Conservation (phyloP, 2,329 filamentous ascomycete species). For the Paecilomyces formosus region DNA sequence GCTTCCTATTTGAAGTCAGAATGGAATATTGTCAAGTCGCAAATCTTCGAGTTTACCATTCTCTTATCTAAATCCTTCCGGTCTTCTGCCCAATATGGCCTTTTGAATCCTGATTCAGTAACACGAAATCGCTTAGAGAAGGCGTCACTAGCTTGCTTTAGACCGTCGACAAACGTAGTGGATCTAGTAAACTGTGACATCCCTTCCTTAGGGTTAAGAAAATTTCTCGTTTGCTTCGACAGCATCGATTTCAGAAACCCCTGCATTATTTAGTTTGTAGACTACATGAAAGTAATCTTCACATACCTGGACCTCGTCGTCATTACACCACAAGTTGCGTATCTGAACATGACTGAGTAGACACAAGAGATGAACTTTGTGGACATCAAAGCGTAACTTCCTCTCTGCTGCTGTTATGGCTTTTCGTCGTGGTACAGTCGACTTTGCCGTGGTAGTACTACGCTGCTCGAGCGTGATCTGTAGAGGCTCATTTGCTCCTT, state of each 20-base stretch:
- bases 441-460: constrained; percentile 15
- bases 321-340: constrained; percentile 87
- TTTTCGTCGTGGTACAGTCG: constrained; percentile 35
- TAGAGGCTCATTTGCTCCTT: constrained; percentile 17
- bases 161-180: constrained; percentile 68
- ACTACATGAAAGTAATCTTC: not conserved
- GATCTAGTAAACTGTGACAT: constrained; percentile 69
- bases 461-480: constrained; percentile 32
- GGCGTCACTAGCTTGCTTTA: constrained; percentile 59
- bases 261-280: constrained; percentile 8
- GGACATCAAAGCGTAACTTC: constrained; percentile 62
- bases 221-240: constrained; percentile 55
- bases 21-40: constrained; percentile 6
- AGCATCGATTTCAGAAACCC: constrained; percentile 56
- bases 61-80: constrained; percentile 54
- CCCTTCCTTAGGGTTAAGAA: constrained; percentile 60
- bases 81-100: constrained; percentile 68
- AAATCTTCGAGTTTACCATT: constrained; percentile 16
- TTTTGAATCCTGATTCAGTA: constrained; percentile 61
- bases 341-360: constrained; percentile 68
- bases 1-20: constrained; percentile 37
- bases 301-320: constrained; percentile 55
- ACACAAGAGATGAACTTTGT: constrained; percentile 80
- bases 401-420: constrained; percentile 51
- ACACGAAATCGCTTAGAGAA: constrained; percentile 66